Percentiles rank a stretch among this genome's conserved stretches.
Conservation (phyloP, 2,329 filamentous ascomycete genomes). For the Neofusicoccum parvum region DNA sequence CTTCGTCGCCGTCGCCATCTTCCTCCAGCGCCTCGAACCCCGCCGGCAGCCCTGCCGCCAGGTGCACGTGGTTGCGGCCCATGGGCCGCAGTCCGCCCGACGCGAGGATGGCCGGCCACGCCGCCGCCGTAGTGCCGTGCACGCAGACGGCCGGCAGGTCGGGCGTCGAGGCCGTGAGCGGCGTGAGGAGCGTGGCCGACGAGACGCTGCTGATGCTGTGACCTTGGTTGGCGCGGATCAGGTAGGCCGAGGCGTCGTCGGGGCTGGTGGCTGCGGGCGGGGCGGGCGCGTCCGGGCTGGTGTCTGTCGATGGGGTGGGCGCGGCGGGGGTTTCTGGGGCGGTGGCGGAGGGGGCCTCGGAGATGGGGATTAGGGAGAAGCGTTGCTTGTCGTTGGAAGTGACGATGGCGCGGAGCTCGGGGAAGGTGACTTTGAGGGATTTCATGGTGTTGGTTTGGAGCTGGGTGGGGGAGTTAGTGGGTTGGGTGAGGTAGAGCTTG, state of each 20-base stretch:
- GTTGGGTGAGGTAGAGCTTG: too few species aligned
- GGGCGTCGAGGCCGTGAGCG: constrained; percentile 54
- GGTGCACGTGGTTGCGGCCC: constrained; percentile 87
- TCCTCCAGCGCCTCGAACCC: constrained; percentile 39
- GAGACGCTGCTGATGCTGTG: constrained; percentile 76
- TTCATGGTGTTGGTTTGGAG: constrained; percentile 63
- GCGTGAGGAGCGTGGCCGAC: constrained; percentile 69
- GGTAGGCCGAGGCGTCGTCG: constrained; percentile 58
- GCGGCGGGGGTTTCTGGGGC: background rate
- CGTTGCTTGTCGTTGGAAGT: constrained; percentile 84
- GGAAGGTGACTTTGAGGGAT: constrained; percentile 71
- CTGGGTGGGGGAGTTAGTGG: constrained; percentile 33
- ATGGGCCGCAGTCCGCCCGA: constrained; percentile 79
- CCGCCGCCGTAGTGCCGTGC: constrained; percentile 85
- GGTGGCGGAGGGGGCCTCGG: constrained; percentile 25
- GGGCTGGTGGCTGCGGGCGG: constrained; percentile 20
- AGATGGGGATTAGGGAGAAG: constrained; percentile 71
- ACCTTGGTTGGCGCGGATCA: constrained; percentile 95
- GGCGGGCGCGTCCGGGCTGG: background rate
- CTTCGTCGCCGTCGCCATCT: constrained; percentile 21
- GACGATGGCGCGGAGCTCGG: constrained; percentile 72
- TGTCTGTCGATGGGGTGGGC: background rate
- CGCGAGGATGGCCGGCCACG: constrained; percentile 74
- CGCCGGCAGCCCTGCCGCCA: constrained; percentile 70
- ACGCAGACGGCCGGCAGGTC: constrained; percentile 70